Evolutionary conservation across 352 stramenopile genomes (phyloP), one percentile per base, ranked within the genome.

Genomic region (Pythium coloratum): DNA sequence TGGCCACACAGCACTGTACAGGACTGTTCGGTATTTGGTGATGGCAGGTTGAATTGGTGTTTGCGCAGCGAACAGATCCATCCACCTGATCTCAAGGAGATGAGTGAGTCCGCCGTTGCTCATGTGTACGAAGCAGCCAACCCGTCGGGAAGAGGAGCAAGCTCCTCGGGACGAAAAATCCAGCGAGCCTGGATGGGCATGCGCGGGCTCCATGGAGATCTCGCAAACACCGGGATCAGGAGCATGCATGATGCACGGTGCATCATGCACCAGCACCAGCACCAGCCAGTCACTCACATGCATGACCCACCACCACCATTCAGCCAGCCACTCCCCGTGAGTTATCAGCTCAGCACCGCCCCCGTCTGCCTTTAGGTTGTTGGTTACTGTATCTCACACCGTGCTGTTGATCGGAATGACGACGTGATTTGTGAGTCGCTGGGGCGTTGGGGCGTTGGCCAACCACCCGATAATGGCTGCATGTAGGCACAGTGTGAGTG

Each of bases 381-480:
- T 16, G 10, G 20, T 0, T 24, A 24, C 20, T 24, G 20, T 24
- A 24, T 24, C 20, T 24, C 20, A 24, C 20, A 24, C 14, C 36
- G 36, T 14, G 36, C 7, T 14, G 36, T 42, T 42, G 36, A 42
- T 42, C 36, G 6, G 9, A 42, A 42, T 42, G 36, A 14, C 36
- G 36, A 42, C 36, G 36, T 42, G 36, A 42, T 4, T 42, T 42
- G 36, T 24, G 20, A 24, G 20, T 24, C 20, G 36, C 9, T 7
- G 36, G 10, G 36, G 14, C 6, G 10, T 12, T 42, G 7, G 36
- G 36, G 36, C 7, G 44, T 51, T 28, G 18, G 44, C 44, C 44
- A 51, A 32, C 44, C 44, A 51, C 20, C 18, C 44, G 44, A 30
- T 51, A 51, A 32, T 51, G 44, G 44, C 44, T 51, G 44, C 18